Evolutionary conservation across 352 stramenopile genomes (phyloP).

Genomic region (Pythium monospermum): DNA sequence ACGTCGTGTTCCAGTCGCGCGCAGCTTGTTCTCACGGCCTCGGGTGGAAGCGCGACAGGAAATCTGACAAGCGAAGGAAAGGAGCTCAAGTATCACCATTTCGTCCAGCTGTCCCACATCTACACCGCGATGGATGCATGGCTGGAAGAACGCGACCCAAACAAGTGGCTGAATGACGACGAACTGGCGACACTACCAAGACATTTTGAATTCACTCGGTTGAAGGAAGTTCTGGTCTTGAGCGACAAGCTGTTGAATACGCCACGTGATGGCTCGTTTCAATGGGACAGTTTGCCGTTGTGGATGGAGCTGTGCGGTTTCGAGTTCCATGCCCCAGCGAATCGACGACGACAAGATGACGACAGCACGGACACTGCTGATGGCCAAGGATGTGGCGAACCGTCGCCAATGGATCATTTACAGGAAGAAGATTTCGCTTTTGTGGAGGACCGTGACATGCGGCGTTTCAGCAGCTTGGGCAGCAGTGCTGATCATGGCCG

Average conservation of each 20-base stretch:
- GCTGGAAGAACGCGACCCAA: slow-evolving; percentile 78
- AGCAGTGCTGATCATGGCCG: slow-evolving; percentile 36
- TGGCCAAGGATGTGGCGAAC: background rate
- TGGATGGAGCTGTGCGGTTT: slow-evolving; percentile 70
- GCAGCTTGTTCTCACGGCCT: slow-evolving; percentile 20
- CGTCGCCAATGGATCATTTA: slow-evolving; percentile 16
- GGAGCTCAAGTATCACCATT: slow-evolving; percentile 26
- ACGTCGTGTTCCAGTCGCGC: slow-evolving; percentile 29
- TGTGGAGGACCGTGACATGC: slow-evolving; percentile 66
- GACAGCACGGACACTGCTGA: slow-evolving; percentile 3
- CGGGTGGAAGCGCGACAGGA: slow-evolving; percentile 11
- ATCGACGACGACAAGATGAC: background rate
- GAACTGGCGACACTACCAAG: slow-evolving; percentile 61
- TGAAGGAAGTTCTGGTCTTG: slow-evolving; percentile 63
- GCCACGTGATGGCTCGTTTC: slow-evolving; percentile 16
- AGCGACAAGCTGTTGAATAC: slow-evolving; percentile 55
- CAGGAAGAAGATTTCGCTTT: slow-evolving; percentile 77
- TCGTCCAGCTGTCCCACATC: slow-evolving; percentile 29
- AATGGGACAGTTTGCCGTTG: slow-evolving; percentile 50
- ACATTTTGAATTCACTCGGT: slow-evolving; percentile 66
- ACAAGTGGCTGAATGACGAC: slow-evolving; percentile 71
- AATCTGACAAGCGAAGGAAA: slow-evolving; percentile 24
- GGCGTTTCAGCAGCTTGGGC: slow-evolving; percentile 61
- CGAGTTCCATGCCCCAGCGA: slow-evolving; percentile 41
- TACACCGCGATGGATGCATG: slow-evolving; percentile 82